Percentiles rank a stretch among this genome's conserved stretches.
These are phyloP conservation scores for Cruciata laevipes DNA, from an alignment of 257 asterid genomes.

Conservation along the genomic window DNA sequence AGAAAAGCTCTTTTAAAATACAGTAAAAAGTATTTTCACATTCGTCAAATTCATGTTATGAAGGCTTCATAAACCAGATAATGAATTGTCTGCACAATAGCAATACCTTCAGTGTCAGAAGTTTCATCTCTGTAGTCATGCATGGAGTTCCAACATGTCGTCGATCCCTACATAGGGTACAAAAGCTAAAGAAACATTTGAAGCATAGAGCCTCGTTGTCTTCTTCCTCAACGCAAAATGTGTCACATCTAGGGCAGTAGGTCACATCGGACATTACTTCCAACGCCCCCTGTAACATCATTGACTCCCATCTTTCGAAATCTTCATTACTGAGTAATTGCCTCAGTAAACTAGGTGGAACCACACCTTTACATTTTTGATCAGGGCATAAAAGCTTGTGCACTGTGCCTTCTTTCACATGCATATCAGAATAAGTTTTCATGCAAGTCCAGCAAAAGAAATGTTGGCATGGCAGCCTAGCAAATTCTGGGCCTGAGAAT, in stretches of 20 bases:
- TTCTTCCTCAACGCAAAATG: slow-evolving; percentile 76
- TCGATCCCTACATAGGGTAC: slow-evolving; percentile 69
- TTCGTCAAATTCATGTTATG: no score
- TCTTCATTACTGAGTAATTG: slow-evolving; percentile 61
- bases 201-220: slow-evolving; percentile 79
- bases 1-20: background rate
- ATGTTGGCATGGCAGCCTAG: slow-evolving; percentile 73
- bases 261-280: slow-evolving; percentile 83
- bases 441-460: slow-evolving; percentile 72
- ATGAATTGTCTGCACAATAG: background rate
- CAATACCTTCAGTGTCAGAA: slow-evolving; percentile 56
- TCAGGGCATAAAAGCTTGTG: slow-evolving; percentile 69
- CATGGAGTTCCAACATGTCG: slow-evolving; percentile 84
- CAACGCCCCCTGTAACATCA: slow-evolving; percentile 62
- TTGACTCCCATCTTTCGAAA: slow-evolving; percentile 73
- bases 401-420: slow-evolving; percentile 71
- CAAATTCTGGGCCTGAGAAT: slow-evolving; percentile 66
- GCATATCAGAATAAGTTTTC: slow-evolving; percentile 64
- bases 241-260: slow-evolving; percentile 95
- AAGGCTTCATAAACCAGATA: no score
- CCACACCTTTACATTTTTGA: slow-evolving; percentile 77
- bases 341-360: slow-evolving; percentile 76
- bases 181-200: slow-evolving; percentile 78
- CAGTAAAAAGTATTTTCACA: no score
- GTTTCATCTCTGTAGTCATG: slow-evolving; percentile 73